Evolutionary conservation across 139 green algal genomes (phyloP), one percentile per base, ranked within the genome.

Genomic region (Nannochloris sp.): DNA sequence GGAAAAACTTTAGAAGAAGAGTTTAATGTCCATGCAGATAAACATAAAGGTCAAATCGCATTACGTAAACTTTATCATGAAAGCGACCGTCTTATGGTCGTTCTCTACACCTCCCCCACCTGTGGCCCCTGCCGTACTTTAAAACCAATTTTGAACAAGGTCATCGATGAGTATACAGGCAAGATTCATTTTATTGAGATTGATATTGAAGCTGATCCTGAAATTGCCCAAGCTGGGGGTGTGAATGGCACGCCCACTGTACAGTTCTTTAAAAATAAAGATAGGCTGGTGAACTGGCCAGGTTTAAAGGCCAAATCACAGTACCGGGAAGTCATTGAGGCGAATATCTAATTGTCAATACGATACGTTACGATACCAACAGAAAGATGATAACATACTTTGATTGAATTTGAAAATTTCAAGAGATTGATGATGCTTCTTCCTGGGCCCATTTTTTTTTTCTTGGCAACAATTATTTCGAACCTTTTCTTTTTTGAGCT

Each of bases 61-160:
- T 79, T 98, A 54, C 82, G 94, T 3, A 93, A 90, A 78, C 84
- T 99, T n/a, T 99, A 99, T 74, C 94, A 99, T 65, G 90, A 96
- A 75, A 90, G 66, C 32, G 64, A 85, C 42, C 77, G 92, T 7
- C 67, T 82, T 4, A 73, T 98, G 0, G 68, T 73, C 2, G 94
- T 99, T 55, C 70, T 98, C 38, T 99, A 99, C 87, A 96, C 88
- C 2, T 69, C 75, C 0, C 84, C 82, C 29, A 86, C 73, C 10
- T 95, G 87, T 68, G 87, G 87, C 1, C 87, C 88, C 13, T 92
- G 83, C 79, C 73, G 88, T 6, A 85, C 90, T 6, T 80, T 99
- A 6, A 98, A 98, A 78, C 94, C 93, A 35, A 97, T 99, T 60
- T 83, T 99, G 56, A 83, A 73, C 76, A 82, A 81, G 59, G 85